These are phyloP conservation scores for Solanum ossicruentum DNA, from an alignment of 257 asterid genomes.

Conservation along the genomic window DNA sequence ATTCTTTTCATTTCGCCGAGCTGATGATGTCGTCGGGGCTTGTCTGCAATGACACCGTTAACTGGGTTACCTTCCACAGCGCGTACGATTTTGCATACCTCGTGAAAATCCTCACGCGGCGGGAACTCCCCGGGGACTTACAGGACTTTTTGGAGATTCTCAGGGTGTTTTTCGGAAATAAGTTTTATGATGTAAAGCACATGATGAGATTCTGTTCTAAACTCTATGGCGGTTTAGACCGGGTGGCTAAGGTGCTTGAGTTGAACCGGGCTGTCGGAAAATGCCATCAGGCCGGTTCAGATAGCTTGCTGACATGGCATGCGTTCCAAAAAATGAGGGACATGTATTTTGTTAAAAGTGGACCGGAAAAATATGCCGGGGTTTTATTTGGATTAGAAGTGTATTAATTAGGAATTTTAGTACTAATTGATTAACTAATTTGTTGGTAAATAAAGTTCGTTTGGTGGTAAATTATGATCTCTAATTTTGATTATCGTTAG, in stretches of 20 bases:
- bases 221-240: conserved; percentile 59
- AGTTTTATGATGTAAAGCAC: conserved; percentile 54
- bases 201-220: conserved; percentile 44
- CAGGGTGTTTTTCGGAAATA: conserved; percentile 35
- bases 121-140: conserved; percentile 33
- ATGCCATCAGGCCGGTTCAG: conserved; percentile 74
- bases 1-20: conserved; percentile 44
- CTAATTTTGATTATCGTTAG: not conserved
- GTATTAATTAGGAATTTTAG: not conserved
- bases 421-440: not conserved
- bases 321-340: conserved; percentile 53
- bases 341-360: conserved; percentile 32
- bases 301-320: conserved; percentile 70
- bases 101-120: conserved; percentile 50
- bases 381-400: conserved; percentile 58
- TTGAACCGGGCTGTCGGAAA: conserved; percentile 65
- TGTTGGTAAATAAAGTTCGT: not conserved
- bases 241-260: conserved; percentile 38
- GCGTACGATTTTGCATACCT: conserved; percentile 66
- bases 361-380: conserved; percentile 51
- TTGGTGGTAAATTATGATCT: not conserved
- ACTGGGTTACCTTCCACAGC: conserved; percentile 76
- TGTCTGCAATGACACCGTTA: conserved; percentile 38
- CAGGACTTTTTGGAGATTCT: conserved; percentile 26
- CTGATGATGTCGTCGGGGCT: conserved; percentile 51